Base-by-base conservation (phyloP, 2,329 filamentous ascomycete genomes). In the Aureobasidium sp. region DNA sequence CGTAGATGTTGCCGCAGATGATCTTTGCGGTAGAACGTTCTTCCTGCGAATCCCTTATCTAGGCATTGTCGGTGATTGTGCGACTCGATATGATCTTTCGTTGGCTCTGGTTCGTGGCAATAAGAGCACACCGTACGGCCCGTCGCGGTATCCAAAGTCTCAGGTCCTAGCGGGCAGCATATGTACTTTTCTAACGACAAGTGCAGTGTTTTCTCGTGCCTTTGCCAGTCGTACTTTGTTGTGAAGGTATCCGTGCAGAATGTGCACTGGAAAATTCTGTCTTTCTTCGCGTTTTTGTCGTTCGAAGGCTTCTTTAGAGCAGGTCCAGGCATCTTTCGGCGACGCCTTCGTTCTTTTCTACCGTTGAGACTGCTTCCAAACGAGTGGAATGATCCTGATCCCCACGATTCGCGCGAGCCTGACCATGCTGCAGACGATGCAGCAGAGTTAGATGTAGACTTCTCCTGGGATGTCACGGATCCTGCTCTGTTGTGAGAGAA, bases 131-230 rank as follows among this genome's bases (percentile, higher is more conserved):
- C 36, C 2, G 25, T 16, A 21, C 4, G 13, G 4, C 47, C 47
- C 5, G 30, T 25, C 5, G 5, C 25, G 15, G 29, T 1, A 7
- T 16, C 25, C 15, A 15, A 9, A 9, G 36, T 30, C n/a, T 36
- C 72, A 8, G 80, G 79, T 6, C 84, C 84, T 4, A 80, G 71
- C 2, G 83, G 83, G 39, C 82, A 81, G 67, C 84, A 87, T 7
- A 83, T 82, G 80, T 79, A 45, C 82, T 89, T 62, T 86, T 83
- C 87, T 81, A 90, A 62, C 79, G 79, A 74, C 84, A 81, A 7
- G 83, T 89, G 66, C 83, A 73, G 70, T 83, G 87, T 65, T 85
- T 76, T 53, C 68, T 90, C 87, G 70, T 90, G 87, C 63, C 87
- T 78, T 50, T 81, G 80, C 81, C 81, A 84, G 69, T 84, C 81